These are phyloP conservation scores for Epichloe brachyelytri DNA, from an alignment of 2,329 filamentous ascomycete genomes.

Conservation along the genomic window DNA sequence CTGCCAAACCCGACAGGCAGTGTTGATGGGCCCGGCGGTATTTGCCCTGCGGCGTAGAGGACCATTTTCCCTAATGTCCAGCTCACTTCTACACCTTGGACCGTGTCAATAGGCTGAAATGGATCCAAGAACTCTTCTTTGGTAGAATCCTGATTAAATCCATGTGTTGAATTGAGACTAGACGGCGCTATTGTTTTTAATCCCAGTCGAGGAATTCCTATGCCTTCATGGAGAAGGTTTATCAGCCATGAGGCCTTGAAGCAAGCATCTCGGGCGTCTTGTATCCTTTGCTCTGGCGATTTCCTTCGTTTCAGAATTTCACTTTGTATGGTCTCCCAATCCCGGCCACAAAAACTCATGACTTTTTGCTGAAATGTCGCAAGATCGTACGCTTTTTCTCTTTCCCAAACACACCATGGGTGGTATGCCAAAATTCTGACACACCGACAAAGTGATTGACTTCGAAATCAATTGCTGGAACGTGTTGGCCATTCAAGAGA, in stretches of 20 bases:
- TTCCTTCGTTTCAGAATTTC: slow-evolving; percentile 56
- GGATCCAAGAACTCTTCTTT: slow-evolving; percentile 66
- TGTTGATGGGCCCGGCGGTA: slow-evolving; percentile 45
- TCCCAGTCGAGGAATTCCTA: slow-evolving; percentile 78
- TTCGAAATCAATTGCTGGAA: slow-evolving; percentile 90
- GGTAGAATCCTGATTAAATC: slow-evolving; percentile 48
- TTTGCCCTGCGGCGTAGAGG: slow-evolving; percentile 81
- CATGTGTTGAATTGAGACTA: slow-evolving; percentile 59
- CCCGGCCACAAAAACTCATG: slow-evolving; percentile 67
- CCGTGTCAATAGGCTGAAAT: slow-evolving; percentile 88
- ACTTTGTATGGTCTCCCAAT: slow-evolving; percentile 65
- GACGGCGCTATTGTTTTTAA: slow-evolving; percentile 48
- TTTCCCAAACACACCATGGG: slow-evolving; percentile 80
- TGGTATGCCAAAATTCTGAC: slow-evolving; percentile 98
- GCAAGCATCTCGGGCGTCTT: slow-evolving; percentile 74
- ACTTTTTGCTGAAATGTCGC: slow-evolving; percentile 79
- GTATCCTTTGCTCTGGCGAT: slow-evolving; percentile 61
- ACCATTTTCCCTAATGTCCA: slow-evolving; percentile 98
- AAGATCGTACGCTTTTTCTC: slow-evolving; percentile 75
- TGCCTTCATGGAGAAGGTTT: slow-evolving; percentile 89
- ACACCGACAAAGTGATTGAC: slow-evolving; percentile 97
- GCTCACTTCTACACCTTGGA: slow-evolving; percentile 82
- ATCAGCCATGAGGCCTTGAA: slow-evolving; percentile 99
- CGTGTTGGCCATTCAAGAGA: slow-evolving; percentile 79
- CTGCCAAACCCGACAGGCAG: slow-evolving; percentile 86